Base-by-base conservation (phyloP, 2,329 filamentous ascomycete species). In the Immersiporthe knoxdaviesiana region DNA sequence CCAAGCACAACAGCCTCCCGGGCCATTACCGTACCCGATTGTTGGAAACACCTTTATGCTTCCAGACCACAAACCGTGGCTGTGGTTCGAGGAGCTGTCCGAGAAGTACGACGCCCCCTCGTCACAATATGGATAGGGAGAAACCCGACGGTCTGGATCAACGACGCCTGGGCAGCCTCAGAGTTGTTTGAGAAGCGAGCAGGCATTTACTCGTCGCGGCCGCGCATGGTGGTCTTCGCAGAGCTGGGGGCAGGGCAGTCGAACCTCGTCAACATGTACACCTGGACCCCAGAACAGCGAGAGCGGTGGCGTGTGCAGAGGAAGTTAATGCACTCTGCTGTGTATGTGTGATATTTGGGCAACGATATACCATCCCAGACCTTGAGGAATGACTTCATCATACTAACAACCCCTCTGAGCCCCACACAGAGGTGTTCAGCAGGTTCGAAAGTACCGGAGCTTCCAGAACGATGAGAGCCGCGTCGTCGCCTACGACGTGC, bases 401-500 rank as follows among this genome's bases (percentile, higher is more conserved):
- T 21, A n/a, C 56, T 59, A 4, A 59, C 16, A n/a, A n/a, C n/a
- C n/a, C n/a, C 21, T 21, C 21, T n/a, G 30, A 3, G 18, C 21
- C 2, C 18, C 21, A n/a, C 7, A 59, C 32, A 59, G 56, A 35
- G 84, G 84, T 60, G 72, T 87, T 66, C 87, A 89, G 79, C 82
- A 86, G 21, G 85, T 88, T 10, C 80, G 84, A 2, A 82, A 81
- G 66, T 86, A 86, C 72, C 81, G 84, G 1, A 74, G 77, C 3
- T 84, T 88, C 69, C 87, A 89, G 74, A 86, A 88, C 73, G 83
- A 87, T 72, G 87, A 89, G 77, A 87, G 85, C 74, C 83, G 82
- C 58, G 76, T 86, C 2, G 82, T 88, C n/a, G 86, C 85, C 1
- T 79, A 80, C n/a, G 81, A 85, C 70, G 73, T 86, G 10, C 76